Percentiles rank a stretch among this genome's conserved stretches.
phyloP scores from a whole-genome alignment of 108 stramenopile species.

The Conticribra weissflogii region DNA sequence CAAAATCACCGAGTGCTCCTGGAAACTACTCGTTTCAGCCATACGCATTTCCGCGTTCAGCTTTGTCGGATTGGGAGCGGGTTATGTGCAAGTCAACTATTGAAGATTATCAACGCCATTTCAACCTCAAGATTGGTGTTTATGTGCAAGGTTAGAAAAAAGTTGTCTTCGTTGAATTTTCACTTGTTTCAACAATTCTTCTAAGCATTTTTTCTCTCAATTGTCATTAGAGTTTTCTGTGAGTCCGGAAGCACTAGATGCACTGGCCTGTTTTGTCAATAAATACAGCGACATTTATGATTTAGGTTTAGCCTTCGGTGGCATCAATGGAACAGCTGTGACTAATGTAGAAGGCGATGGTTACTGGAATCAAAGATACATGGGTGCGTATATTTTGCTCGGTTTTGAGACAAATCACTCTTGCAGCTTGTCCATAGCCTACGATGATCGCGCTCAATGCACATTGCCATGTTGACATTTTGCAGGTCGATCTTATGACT shows the following conservation, averaged over 20 bases:
- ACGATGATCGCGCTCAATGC: not conserved
- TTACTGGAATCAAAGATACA: conserved; percentile 41
- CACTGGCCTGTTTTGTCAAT: conserved; percentile 50
- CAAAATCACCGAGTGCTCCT: conserved; percentile 9
- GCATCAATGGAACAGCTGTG: conserved; percentile 55
- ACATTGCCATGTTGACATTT: conserved; percentile 33
- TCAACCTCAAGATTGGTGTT: conserved; percentile 61
- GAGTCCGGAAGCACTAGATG: conserved; percentile 51
- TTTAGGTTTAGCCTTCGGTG: conserved; percentile 64
- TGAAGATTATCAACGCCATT: conserved; percentile 57
- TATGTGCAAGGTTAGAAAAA: conserved; percentile 58
- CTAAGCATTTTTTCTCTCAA: not conserved
- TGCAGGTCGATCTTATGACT: conserved; percentile 54
- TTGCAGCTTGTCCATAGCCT: not conserved
- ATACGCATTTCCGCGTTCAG: conserved; percentile 49
- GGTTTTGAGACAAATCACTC: no score
- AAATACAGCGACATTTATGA: conserved; percentile 51
- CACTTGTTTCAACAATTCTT: no score
- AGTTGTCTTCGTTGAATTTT: no score
- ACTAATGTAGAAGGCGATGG: conserved; percentile 57
- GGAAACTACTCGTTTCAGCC: conserved; percentile 56
- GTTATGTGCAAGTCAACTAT: conserved; percentile 52
- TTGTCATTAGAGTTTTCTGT: conserved; percentile 57
- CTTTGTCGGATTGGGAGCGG: conserved; percentile 46
- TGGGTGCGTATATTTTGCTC: not conserved